Evolutionary conservation across 345 rosid genomes (phyloP), one percentile per base, ranked within the genome.

Genomic region (Rhodomyrtus tomentosa): DNA sequence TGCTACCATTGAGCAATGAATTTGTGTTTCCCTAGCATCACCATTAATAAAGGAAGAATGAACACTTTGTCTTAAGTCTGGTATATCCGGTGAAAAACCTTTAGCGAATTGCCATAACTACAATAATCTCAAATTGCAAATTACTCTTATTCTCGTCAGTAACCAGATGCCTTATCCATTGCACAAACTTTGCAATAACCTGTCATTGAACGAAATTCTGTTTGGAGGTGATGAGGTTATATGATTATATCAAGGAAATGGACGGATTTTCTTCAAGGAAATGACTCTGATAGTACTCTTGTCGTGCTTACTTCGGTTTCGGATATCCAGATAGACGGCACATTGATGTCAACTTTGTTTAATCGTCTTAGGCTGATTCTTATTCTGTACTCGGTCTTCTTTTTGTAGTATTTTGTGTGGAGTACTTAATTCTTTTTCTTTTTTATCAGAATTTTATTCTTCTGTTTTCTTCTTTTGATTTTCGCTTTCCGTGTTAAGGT

Each of bases 401-500:
- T 68, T 4, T 8, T 9, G 25, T 36, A 9, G 18, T 36, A 68
- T 68, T 68, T 68, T 68, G 45, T 68, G 79, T 36, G 42, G n/a
- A 14, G 49, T 51, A 53, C 38, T 56, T 40, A 58, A 82, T 53
- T 45, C 14, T 13, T 5, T 58, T 27, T n/a, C 22, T 18, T 56
- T 82, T 22, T 52, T 49, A 16, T 49, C 59, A 52, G 20, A 54
- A 55, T 22, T 74, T 40, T 58, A 7, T 51, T 76, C 22, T 55
- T 55, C 55, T 80, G 45, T 84, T 55, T 55, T 76, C 52, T 40
- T 48, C 9, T 22, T 45, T 48, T n/a, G 48, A 58, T 45, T 9
- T 40, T 49, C 7, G 21, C 24, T 81, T 51, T 12, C n/a, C 20
- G 3, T 76, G 86, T 54, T 7, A 85, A 96, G 99, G 94, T 93